Percentiles rank a stretch among this genome's conserved stretches.
These are phyloP conservation scores for Lasiodiplodia citricola DNA, from an alignment of 2,329 filamentous ascomycete species.

Conservation along the genomic window DNA sequence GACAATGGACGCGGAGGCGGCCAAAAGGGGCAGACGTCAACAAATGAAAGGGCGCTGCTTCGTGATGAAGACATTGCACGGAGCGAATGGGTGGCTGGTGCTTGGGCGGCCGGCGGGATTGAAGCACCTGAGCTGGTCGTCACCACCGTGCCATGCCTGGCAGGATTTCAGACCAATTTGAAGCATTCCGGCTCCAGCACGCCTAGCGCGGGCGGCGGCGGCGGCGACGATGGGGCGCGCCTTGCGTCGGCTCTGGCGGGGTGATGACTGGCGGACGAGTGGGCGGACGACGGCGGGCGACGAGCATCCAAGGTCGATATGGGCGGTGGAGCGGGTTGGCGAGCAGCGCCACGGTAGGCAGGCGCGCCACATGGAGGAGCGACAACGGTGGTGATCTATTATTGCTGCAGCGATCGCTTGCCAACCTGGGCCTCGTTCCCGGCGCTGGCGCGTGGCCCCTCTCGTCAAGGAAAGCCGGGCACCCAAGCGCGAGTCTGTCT, in stretches of 20 bases:
- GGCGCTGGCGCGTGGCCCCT: conserved; percentile 12
- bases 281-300: not conserved
- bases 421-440: conserved; percentile 20
- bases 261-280: not conserved
- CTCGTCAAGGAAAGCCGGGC: not conserved
- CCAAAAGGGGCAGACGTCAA: not conserved
- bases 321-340: not conserved
- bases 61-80: not conserved
- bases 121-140: conserved; percentile 5
- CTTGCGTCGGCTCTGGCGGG: not conserved
- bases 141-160: conserved; percentile 15
- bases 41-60: conserved; percentile 8
- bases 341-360: not conserved
- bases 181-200: conserved; percentile 9
- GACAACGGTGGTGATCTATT: not conserved
- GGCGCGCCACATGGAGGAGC: not conserved
- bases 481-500: conserved; percentile 1
- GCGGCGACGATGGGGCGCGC: not conserved
- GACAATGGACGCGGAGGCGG: not conserved
- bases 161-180: conserved; percentile 2
- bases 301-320: not conserved
- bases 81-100: not conserved
- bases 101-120: not conserved
- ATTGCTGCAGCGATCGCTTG: conserved; percentile 23
- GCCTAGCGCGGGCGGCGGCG: not conserved